Percentiles rank a stretch among this genome's conserved stretches.
phyloP scores from a whole-genome alignment of 176 grass and related monocot species.

The Metroxylon sagu region DNA sequence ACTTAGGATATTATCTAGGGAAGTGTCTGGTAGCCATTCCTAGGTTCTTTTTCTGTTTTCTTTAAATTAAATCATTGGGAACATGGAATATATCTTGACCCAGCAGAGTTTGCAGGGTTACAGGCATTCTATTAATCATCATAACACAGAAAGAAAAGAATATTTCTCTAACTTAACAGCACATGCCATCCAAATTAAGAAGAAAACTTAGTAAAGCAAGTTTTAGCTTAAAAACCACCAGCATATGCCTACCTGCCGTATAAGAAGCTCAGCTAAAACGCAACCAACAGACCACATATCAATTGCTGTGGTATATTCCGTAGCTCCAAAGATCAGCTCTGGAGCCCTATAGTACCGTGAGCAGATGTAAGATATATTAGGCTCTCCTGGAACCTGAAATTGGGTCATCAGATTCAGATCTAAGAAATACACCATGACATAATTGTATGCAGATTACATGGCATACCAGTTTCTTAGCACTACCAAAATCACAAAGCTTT shows the following conservation, averaged over 20 bases:
- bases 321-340: conserved; percentile 96
- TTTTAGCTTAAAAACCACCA: too few relatives aligned
- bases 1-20: too few relatives aligned
- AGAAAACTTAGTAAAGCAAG: too few relatives aligned
- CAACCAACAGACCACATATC: conserved; percentile 99
- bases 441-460: background rate
- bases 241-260: conserved; percentile 50
- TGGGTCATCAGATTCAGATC: conserved; percentile 19
- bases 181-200: too few relatives aligned
- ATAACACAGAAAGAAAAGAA: too few relatives aligned
- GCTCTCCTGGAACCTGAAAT: conserved; percentile 83
- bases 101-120: too few relatives aligned
- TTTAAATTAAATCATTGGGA: too few relatives aligned
- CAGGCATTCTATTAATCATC: too few relatives aligned
- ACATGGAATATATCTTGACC: too few relatives aligned
- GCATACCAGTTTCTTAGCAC: conserved; percentile 90
- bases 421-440: conserved; percentile 17
- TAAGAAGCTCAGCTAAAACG: conserved; percentile 82
- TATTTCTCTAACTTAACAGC: too few relatives aligned
- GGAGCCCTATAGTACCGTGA: conserved; percentile 97
- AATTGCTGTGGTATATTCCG: conserved; percentile 80
- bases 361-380: conserved; percentile 99
- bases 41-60: too few relatives aligned
- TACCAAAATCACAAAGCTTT: conserved; percentile 94
- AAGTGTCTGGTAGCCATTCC: too few relatives aligned